Evolutionary conservation across 768 basidiomycete genomes (phyloP).

Genomic region (Tricholoma hemisulphureum): DNA sequence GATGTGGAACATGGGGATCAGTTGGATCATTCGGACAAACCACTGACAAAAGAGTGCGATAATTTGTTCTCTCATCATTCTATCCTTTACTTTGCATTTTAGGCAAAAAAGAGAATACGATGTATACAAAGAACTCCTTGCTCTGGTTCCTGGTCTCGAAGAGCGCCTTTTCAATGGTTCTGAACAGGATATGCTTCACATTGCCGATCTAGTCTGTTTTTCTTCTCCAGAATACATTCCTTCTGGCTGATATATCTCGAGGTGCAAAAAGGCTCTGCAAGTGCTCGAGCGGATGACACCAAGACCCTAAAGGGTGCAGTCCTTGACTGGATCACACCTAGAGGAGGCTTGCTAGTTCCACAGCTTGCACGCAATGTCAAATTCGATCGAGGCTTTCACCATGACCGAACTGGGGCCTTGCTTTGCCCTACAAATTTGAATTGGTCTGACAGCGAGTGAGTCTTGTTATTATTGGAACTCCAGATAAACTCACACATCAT

Average conservation of each 20-base stretch:
- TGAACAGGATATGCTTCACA: constrained; percentile 11
- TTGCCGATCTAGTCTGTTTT: constrained; percentile 17
- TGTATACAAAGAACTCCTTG: constrained; percentile 13
- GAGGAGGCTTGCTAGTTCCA: constrained; percentile 6
- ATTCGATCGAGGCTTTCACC: constrained; percentile 11
- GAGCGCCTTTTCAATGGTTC: constrained; percentile 9
- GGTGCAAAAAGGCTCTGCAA: constrained; percentile 15
- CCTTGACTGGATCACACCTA: constrained; percentile 18
- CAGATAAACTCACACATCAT: neutral
- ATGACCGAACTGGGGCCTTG: neutral
- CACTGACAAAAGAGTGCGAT: constrained; percentile 4
- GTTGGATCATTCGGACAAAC: constrained; percentile 3
- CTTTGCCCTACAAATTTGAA: neutral
- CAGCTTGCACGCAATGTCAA: constrained; percentile 12
- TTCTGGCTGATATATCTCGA: neutral
- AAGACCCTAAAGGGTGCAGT: neutral
- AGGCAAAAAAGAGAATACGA: constrained; percentile 15
- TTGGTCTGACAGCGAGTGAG: neutral
- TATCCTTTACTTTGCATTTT: neutral
- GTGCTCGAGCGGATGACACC: constrained; percentile 9
- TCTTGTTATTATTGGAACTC: neutral
- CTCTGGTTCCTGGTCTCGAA: constrained; percentile 14
- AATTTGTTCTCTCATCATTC: neutral
- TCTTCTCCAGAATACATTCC: neutral
- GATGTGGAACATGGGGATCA: constrained; percentile 6